Conservation (phyloP, 1,284 basidiomycete species). For the Tetrapyrgos nigripes region DNA sequence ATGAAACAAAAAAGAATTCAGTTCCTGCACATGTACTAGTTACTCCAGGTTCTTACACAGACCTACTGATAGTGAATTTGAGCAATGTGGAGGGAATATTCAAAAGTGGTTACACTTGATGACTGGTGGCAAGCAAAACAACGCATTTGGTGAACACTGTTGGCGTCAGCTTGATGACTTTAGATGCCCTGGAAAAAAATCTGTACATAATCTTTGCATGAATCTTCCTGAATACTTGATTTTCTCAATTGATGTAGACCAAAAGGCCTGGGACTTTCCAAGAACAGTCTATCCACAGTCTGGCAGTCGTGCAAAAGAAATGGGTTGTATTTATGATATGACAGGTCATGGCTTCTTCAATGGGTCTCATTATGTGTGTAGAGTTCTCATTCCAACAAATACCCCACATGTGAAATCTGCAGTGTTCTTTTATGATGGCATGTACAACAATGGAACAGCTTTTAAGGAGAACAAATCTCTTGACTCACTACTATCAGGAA, state of each 20-base stretch:
- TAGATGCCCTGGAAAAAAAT: not conserved
- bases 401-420: no score
- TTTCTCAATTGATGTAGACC: not conserved
- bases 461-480: no score
- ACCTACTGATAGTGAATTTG: not conserved
- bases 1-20: not conserved
- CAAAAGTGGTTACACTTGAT: not conserved
- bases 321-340: slow-evolving; percentile 1
- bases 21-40: not conserved
- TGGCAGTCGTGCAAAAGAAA: not conserved
- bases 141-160: not conserved
- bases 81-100: not conserved
- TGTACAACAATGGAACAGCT: no score
- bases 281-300: not conserved
- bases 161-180: not conserved
- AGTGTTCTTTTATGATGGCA: no score
- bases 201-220: not conserved
- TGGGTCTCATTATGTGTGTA: not conserved
- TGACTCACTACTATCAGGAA: no score
- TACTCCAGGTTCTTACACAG: not conserved
- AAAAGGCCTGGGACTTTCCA: not conserved
- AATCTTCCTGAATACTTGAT: slow-evolving; percentile 1
- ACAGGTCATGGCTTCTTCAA: not conserved
- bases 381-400: not conserved
- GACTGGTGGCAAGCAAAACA: not conserved